A percentile compares a stretch with the other conserved stretches of the same genome.
phyloP scores from a whole-genome alignment of 129 eudicot species.

The Tagetes erecta region DNA sequence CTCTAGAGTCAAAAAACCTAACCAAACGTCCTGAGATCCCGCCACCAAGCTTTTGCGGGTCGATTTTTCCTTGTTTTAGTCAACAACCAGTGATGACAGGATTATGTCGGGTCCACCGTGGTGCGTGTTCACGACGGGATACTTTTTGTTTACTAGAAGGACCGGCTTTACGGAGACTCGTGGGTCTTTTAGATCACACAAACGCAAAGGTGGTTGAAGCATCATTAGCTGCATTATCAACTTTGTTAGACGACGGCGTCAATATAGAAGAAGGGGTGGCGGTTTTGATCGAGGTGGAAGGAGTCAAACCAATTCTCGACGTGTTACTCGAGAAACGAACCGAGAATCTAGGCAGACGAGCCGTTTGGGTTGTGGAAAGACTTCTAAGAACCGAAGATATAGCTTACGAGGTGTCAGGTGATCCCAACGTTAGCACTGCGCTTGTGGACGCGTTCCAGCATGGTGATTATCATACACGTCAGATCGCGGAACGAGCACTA shows the following conservation, averaged over 20 bases:
- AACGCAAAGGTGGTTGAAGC: constrained; percentile 85
- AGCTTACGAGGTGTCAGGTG: constrained; percentile 60
- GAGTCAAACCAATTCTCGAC: constrained; percentile 66
- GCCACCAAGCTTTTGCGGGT: constrained; percentile 54
- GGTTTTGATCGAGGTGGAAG: constrained; percentile 60
- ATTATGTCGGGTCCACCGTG: constrained; percentile 67
- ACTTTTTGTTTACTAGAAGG: constrained; percentile 87
- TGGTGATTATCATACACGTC: constrained; percentile 79
- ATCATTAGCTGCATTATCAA: constrained; percentile 82
- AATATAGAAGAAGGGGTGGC: constrained; percentile 72
- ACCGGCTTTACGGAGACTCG: constrained; percentile 69
- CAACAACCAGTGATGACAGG: constrained; percentile 70
- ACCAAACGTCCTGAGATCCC: constrained; percentile 64
- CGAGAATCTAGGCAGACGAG: constrained; percentile 61
- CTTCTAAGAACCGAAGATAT: constrained; percentile 68
- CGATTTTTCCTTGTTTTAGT: constrained; percentile 68
- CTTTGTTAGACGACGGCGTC: constrained; percentile 81
- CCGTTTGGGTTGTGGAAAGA: constrained; percentile 90
- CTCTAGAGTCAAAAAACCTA: constrained; percentile 59
- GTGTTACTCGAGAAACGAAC: constrained; percentile 70
- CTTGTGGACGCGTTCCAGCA: constrained; percentile 90
- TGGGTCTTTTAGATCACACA: constrained; percentile 77
- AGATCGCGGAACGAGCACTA: constrained; percentile 87
- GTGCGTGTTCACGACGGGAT: constrained; percentile 63
- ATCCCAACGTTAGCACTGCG: constrained; percentile 80